phyloP scores from a whole-genome alignment of 176 grass and related monocot species.

The Aegilops speltoides region DNA sequence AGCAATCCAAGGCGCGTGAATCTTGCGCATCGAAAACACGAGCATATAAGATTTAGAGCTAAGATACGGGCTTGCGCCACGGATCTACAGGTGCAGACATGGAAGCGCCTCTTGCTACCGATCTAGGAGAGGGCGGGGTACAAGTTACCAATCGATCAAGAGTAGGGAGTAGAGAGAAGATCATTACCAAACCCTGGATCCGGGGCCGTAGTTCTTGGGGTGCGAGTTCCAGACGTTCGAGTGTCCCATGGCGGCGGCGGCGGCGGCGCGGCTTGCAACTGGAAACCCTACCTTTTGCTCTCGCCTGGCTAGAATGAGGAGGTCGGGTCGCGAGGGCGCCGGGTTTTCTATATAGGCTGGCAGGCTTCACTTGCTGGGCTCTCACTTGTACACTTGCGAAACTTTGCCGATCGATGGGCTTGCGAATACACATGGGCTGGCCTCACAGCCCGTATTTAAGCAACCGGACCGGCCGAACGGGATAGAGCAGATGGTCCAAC shows the following conservation, averaged over 20 bases:
- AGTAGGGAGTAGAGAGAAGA: neutral
- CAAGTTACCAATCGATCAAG: neutral
- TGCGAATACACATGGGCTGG: neutral
- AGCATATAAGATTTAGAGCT: neutral
- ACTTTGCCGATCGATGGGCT: neutral
- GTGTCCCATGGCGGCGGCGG: slow-evolving; percentile 56
- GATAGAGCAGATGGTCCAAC: too few relatives aligned
- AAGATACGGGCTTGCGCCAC: neutral
- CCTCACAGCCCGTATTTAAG: neutral
- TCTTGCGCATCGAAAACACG: neutral
- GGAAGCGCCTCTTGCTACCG: neutral
- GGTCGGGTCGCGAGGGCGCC: neutral
- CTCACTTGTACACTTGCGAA: neutral
- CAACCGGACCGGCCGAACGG: too few relatives aligned
- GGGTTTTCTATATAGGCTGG: slow-evolving; percentile 11
- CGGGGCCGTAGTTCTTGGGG: slow-evolving; percentile 75
- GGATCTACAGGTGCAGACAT: neutral
- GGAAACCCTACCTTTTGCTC: slow-evolving; percentile 35
- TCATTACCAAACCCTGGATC: slow-evolving; percentile 79
- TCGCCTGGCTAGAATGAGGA: neutral
- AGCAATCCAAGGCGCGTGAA: neutral
- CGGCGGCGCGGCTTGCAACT: neutral
- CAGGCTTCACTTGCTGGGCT: slow-evolving; percentile 5
- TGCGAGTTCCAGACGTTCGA: slow-evolving; percentile 89
- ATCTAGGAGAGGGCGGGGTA: neutral